These are phyloP conservation scores for Alternaria arborescens DNA, from an alignment of 2,329 filamentous ascomycete species.

Conservation along the genomic window DNA sequence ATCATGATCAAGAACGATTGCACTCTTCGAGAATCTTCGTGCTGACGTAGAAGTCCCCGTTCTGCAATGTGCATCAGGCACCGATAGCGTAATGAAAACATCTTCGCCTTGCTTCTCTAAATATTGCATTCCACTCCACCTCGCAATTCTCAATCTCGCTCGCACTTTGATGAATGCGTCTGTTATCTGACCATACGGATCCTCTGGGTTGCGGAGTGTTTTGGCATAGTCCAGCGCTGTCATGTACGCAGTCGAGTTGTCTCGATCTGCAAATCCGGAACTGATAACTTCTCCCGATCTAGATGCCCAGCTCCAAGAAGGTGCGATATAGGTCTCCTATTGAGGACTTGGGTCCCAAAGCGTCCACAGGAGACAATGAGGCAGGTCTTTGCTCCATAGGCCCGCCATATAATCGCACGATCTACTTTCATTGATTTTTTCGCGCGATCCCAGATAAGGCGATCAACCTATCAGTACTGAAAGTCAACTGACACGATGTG, in stretches of 20 bases:
- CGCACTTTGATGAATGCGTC: neutral
- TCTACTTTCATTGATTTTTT: neutral
- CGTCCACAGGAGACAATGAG: neutral
- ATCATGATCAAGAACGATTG: neutral
- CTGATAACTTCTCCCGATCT: neutral
- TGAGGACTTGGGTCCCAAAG: neutral
- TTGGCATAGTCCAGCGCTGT: neutral
- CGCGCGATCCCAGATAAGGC: neutral
- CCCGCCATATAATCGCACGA: neutral
- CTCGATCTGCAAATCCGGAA: fast-evolving
- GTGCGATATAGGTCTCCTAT: neutral
- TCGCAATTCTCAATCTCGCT: neutral
- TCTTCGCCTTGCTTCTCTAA: no score
- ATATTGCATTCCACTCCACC: neutral
- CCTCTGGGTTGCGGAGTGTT: neutral
- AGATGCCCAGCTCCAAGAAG: neutral
- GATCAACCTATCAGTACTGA: neutral
- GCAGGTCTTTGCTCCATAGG: neutral
- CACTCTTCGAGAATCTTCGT: fast-evolving
- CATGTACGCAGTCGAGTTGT: neutral
- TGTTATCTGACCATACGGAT: neutral
- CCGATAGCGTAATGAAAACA: neutral
- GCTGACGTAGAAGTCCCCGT: neutral
- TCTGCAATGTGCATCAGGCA: neutral
- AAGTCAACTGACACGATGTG: neutral